Conservation (phyloP, 2,329 filamentous ascomycete genomes). For the Cyphellophora attinorum region DNA sequence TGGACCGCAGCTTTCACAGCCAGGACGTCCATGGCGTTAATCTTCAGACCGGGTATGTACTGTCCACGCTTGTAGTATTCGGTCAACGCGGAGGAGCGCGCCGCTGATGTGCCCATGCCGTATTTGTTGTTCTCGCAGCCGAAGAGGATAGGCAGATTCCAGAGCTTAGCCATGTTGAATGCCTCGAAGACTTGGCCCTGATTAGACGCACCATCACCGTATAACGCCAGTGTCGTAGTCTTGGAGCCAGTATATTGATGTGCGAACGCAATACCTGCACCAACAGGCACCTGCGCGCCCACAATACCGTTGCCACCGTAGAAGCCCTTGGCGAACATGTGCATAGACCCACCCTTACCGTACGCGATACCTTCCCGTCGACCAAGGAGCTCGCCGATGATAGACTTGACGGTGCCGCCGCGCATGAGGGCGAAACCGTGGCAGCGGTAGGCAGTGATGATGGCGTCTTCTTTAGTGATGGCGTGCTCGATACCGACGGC, state of each 20-base stretch:
- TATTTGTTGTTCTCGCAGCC: slow-evolving; percentile 99
- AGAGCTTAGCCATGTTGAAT: slow-evolving; percentile 99
- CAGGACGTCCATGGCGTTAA: slow-evolving; percentile 99
- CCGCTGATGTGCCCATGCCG: slow-evolving; percentile 95
- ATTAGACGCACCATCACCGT: slow-evolving; percentile 97
- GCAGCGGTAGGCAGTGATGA: slow-evolving; percentile 98
- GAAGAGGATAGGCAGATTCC: slow-evolving; percentile 91
- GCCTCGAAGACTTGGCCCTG: slow-evolving; percentile 99
- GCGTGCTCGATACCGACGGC: slow-evolving; percentile 95
- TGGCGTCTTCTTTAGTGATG: slow-evolving; percentile 79
- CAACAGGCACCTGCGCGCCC: slow-evolving; percentile 94
- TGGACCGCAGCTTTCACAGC: slow-evolving; percentile 93
- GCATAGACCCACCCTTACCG: slow-evolving; percentile 99
- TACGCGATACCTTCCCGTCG: slow-evolving; percentile 94
- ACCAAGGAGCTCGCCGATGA: slow-evolving; percentile 92
- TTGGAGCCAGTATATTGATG: slow-evolving; percentile 87
- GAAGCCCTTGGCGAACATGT: slow-evolving; percentile 98
- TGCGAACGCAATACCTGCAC: slow-evolving; percentile 91
- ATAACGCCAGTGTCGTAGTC: slow-evolving; percentile 79
- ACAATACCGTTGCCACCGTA: slow-evolving; percentile 99
- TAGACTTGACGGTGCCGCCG: slow-evolving; percentile 77
- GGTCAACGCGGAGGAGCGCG: slow-evolving; percentile 87
- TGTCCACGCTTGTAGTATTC: slow-evolving; percentile 99
- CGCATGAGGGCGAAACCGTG: slow-evolving; percentile 98
- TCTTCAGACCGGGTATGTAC: slow-evolving; percentile 98